Conservation (phyloP, 2,329 filamentous ascomycete genomes). For the Xylaria sp. region DNA sequence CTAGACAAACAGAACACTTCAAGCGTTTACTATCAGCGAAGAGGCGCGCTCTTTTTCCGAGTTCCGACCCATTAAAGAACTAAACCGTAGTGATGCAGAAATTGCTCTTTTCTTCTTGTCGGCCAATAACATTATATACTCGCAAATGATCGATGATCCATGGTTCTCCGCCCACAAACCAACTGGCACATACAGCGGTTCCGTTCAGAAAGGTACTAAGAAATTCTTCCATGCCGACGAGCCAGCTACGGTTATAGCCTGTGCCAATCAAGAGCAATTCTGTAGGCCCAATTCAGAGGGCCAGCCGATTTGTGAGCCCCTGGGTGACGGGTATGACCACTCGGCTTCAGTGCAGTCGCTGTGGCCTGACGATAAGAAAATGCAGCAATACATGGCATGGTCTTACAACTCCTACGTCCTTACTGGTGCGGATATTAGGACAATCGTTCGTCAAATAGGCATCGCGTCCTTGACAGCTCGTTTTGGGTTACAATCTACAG, state of each 20-base stretch:
- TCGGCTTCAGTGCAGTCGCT: not conserved
- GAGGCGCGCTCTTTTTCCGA: not conserved
- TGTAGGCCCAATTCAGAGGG: not conserved
- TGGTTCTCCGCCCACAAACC: not conserved
- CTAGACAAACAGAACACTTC: not conserved
- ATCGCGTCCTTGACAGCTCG: slow-evolving; percentile 5
- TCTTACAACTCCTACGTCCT: not conserved
- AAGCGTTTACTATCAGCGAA: not conserved
- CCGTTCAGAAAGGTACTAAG: not conserved
- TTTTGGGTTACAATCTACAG: not conserved
- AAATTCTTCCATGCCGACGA: not conserved
- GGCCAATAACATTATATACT: not conserved
- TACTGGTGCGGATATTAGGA: not conserved
- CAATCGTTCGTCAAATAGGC: not conserved
- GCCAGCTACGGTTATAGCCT: not conserved
- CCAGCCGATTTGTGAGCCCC: not conserved
- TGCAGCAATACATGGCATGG: not conserved
- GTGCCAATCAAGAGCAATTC: not conserved
- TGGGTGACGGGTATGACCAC: not conserved
- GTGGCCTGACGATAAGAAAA: not conserved
- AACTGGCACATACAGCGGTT: not conserved
- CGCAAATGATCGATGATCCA: not conserved
- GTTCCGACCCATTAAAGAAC: not conserved
- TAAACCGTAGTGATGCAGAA: not conserved
- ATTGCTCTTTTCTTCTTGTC: slow-evolving; percentile 3